Percentiles rank a stretch among this genome's conserved stretches.
Conservation (phyloP, 2,329 filamentous ascomycete species). For the Fusarium nodosum region DNA sequence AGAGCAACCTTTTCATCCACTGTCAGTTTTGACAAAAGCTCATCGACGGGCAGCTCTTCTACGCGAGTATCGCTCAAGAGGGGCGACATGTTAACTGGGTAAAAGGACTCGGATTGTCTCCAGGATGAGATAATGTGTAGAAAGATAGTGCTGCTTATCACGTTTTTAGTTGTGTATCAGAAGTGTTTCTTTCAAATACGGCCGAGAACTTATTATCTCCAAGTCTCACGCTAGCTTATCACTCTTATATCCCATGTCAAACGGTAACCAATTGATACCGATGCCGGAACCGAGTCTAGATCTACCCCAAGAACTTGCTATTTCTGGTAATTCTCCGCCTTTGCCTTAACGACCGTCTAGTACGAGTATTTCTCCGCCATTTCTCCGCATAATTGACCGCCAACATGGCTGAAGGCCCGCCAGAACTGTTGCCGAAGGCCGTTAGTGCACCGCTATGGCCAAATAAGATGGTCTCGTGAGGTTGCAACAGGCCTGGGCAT, state of each 20-base stretch:
- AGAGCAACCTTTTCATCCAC: neutral
- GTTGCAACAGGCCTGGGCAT: neutral
- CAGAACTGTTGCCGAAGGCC: too few species aligned
- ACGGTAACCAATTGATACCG: too few species aligned
- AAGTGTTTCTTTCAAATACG: neutral
- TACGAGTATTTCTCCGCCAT: neutral
- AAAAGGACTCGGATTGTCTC: too few species aligned
- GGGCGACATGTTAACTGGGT: neutral
- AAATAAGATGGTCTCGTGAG: neutral
- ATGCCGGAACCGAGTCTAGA: too few species aligned
- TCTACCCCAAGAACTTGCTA: neutral
- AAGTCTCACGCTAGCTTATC: neutral
- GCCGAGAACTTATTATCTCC: neutral
- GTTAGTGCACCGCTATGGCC: too few species aligned
- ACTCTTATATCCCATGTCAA: neutral
- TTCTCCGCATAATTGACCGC: neutral
- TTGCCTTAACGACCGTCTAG: neutral
- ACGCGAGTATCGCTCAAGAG: neutral
- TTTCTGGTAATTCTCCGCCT: neutral
- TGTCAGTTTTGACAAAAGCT: neutral
- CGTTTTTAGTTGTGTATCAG: neutral
- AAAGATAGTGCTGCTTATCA: neutral
- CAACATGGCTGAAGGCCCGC: too few species aligned
- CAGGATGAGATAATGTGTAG: too few species aligned
- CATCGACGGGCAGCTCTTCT: neutral